Evolutionary conservation across 129 eudicot species (phyloP).

Genomic region (Pseudognaphalium luteoalbum): DNA sequence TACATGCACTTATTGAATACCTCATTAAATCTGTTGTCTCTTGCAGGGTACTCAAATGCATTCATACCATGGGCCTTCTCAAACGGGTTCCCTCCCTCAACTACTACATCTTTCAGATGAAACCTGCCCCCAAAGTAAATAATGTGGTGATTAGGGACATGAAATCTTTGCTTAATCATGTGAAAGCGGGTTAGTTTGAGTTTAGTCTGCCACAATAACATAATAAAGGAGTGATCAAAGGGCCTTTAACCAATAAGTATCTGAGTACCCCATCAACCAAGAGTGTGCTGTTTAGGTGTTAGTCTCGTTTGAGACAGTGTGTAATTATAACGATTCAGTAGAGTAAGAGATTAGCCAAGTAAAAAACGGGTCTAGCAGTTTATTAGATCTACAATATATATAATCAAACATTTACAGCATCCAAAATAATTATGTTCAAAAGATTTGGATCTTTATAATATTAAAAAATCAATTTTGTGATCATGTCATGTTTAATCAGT

Average conservation of each 20-base stretch:
- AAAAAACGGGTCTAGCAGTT: too few species aligned
- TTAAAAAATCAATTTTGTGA: too few species aligned
- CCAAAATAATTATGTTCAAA: too few species aligned
- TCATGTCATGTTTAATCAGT: too few species aligned
- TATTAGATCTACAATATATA: too few species aligned
- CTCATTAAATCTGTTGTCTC: constrained; percentile 36
- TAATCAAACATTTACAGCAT: too few species aligned
- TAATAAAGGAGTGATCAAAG: too few species aligned
- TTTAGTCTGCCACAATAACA: not conserved
- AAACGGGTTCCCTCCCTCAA: constrained; percentile 48
- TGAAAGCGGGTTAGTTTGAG: not conserved
- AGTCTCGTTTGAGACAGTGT: too few species aligned
- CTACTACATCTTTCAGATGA: constrained; percentile 42
- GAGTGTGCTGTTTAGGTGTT: not conserved
- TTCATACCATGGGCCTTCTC: constrained; percentile 47
- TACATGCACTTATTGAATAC: constrained; percentile 40
- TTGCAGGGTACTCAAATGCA: constrained; percentile 41
- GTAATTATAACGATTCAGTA: too few species aligned
- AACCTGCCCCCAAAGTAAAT: constrained; percentile 20
- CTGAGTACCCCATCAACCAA: not conserved
- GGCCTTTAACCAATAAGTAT: not conserved
- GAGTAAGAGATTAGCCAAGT: too few species aligned
- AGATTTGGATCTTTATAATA: too few species aligned
- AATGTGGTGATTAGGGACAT: not conserved
- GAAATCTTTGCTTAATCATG: not conserved